Evolutionary conservation across 1,284 basidiomycete genomes (phyloP).

Genomic region (Pulchroboletus neoregius): DNA sequence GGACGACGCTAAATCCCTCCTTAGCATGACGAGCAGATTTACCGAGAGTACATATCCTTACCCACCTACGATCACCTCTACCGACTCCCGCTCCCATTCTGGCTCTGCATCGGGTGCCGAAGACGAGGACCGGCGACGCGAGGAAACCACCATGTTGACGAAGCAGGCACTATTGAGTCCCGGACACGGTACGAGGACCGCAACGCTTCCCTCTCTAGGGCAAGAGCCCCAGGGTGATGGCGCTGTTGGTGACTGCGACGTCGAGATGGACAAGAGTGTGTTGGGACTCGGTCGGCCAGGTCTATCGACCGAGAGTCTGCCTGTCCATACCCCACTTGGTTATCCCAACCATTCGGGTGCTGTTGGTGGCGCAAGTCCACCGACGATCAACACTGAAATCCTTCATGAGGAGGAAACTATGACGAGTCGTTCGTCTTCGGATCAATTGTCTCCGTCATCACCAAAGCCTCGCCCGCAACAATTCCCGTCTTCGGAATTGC

Average conservation of each 20-base stretch:
- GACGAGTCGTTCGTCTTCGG: constrained; percentile 12
- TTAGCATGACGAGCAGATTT: constrained; percentile 31
- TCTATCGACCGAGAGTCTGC: constrained; percentile 32
- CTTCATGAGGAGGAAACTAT: constrained; percentile 1
- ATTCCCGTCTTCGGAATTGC: constrained; percentile 17
- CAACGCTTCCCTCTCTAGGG: constrained; percentile 24
- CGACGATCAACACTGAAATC: constrained; percentile 1
- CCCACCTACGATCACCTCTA: constrained; percentile 24
- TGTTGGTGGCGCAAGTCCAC: constrained; percentile 3
- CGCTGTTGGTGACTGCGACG: constrained; percentile 1
- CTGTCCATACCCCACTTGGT: constrained; percentile 9
- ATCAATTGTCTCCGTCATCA: constrained; percentile 18
- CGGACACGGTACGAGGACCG: constrained; percentile 17
- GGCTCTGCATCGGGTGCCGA: constrained; percentile 22
- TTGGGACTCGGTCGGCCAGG: constrained; percentile 29
- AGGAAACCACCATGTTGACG: constrained; percentile 18
- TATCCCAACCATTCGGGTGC: not conserved
- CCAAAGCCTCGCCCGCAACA: constrained; percentile 12
- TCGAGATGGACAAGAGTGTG: constrained; percentile 32
- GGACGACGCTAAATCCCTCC: constrained; percentile 30
- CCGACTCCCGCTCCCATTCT: constrained; percentile 21
- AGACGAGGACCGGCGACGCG: constrained; percentile 25
- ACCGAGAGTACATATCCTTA: constrained; percentile 32
- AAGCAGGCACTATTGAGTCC: constrained; percentile 27
- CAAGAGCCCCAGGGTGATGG: constrained; percentile 3